Evolutionary conservation across 1,284 basidiomycete genomes (phyloP), one percentile per base, ranked within the genome.

Genomic region (Lentinula novae-zelandiae): DNA sequence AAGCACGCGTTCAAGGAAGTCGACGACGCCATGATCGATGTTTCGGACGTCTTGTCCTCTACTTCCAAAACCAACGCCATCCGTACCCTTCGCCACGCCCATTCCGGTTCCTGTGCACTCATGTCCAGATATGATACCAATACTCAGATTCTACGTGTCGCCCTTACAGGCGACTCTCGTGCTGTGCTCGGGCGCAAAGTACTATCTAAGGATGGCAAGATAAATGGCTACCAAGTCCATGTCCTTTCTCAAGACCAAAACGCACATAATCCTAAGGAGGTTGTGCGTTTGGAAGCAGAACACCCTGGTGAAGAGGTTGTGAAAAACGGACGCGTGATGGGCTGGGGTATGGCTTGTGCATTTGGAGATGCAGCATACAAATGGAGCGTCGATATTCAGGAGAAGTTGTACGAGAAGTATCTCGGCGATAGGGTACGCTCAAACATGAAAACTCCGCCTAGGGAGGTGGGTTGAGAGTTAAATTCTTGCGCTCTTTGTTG

Each of bases 81-180:
- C 12, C 62, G 60, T 33, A 56, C 60, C 5, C 53, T 61, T 8
- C 62, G 60, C 10, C 31, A 61, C n/a, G 62, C 60, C n/a, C 46
- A 63, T 22, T 58, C 62, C 39, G 75, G 74, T 9, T 73, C 75
- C 0, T 75, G 74, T 59, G 79, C 78, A 0, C 66, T 82, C 4
- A 67, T 82, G 15, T 72, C 76, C 0, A 72, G 84, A 60, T 84
- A 80, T 65, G 80, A 85, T 62, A 72, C 69, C 5, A 70, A 76
- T 52, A 73, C 75, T 10, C 70, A 75, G 2, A 63, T 72, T 3
- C 72, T 85, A 1, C 76, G 76, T 61, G 69, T 82, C 15, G 83
- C 82, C 0, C 75, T 81, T 46, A 80, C 84, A 0, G 86, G 86
- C 5, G 82, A 86, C 67, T 81, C 78, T 9, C 80, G 85, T n/a